phyloP scores from a whole-genome alignment of 2,329 filamentous ascomycete genomes.

The Dryadomyces sulphureus region DNA sequence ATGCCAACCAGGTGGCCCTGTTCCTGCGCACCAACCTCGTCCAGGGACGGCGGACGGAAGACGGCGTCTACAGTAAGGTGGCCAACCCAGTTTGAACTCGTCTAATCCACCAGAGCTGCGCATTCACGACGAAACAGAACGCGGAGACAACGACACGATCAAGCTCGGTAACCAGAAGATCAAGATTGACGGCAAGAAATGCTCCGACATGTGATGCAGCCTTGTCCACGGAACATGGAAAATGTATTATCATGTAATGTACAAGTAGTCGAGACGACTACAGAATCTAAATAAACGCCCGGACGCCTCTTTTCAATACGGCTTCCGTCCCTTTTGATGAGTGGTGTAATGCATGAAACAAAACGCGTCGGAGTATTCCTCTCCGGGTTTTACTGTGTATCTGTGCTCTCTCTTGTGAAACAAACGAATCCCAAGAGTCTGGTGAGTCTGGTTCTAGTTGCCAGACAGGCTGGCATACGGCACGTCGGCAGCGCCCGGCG shows the following conservation, averaged over 20 bases:
- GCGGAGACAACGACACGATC: constrained; percentile 84
- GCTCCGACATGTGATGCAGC: constrained; percentile 13
- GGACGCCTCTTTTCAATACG: not conserved
- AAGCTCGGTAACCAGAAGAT: constrained; percentile 34
- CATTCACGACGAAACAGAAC: constrained; percentile 83
- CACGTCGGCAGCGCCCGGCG: constrained; percentile 63
- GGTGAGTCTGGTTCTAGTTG: constrained; percentile 20
- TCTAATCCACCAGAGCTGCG: constrained; percentile 48
- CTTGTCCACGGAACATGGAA: not conserved
- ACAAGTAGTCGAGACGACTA: not conserved
- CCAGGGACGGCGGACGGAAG: constrained; percentile 49
- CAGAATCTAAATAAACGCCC: not conserved
- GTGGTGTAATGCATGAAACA: not conserved
- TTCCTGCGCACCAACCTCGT: constrained; percentile 77
- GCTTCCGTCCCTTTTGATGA: not conserved
- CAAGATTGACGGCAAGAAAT: constrained; percentile 19
- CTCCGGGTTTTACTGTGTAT: no score
- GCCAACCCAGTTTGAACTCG: not conserved
- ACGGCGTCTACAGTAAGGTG: constrained; percentile 44
- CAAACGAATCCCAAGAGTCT: no score
- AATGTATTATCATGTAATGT: not conserved
- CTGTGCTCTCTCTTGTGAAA: no score
- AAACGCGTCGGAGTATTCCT: no score
- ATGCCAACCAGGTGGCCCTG: constrained; percentile 69
- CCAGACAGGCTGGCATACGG: constrained; percentile 78